Percentiles rank a stretch among this genome's conserved stretches.
phyloP scores from a whole-genome alignment of 1,284 basidiomycete species.

The Cryptococcus wingfieldii region DNA sequence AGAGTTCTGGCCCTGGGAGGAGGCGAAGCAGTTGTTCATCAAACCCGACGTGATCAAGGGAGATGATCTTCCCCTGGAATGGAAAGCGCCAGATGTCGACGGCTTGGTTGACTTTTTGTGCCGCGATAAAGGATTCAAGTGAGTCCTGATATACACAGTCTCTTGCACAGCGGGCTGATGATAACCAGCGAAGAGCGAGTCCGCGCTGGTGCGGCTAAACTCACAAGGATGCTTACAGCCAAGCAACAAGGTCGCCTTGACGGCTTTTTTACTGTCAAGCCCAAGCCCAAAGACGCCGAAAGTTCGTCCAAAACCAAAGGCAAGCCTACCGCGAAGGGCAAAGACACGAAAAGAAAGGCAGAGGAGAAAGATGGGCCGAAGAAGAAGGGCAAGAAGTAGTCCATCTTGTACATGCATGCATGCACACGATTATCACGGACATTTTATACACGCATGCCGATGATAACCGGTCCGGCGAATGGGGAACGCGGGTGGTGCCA shows the following conservation, averaged over 20 bases:
- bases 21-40: slow-evolving; percentile 84
- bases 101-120: slow-evolving; percentile 93
- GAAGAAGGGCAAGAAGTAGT: slow-evolving; percentile 20
- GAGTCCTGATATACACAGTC: slow-evolving; percentile 27
- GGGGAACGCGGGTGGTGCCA: not conserved
- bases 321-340: slow-evolving; percentile 17
- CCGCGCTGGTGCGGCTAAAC: slow-evolving; percentile 88
- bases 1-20: slow-evolving; percentile 94
- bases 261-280: slow-evolving; percentile 81
- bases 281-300: slow-evolving; percentile 48
- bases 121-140: slow-evolving; percentile 96
- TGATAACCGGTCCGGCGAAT: too few species aligned
- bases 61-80: slow-evolving; percentile 88
- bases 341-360: slow-evolving; percentile 22
- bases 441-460: not conserved
- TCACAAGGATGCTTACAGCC: slow-evolving; percentile 76
- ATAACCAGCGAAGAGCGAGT: slow-evolving; percentile 83
- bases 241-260: slow-evolving; percentile 97
- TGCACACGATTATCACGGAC: not conserved
- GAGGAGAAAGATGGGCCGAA: slow-evolving; percentile 14
- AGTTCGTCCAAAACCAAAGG: slow-evolving; percentile 20
- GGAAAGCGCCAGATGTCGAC: slow-evolving; percentile 89
- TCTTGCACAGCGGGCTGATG: slow-evolving; percentile 3
- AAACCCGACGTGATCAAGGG: slow-evolving; percentile 84
- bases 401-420: not conserved